phyloP scores from a whole-genome alignment of 371 early-diverging fungal species.

The Massospora cicadina region DNA sequence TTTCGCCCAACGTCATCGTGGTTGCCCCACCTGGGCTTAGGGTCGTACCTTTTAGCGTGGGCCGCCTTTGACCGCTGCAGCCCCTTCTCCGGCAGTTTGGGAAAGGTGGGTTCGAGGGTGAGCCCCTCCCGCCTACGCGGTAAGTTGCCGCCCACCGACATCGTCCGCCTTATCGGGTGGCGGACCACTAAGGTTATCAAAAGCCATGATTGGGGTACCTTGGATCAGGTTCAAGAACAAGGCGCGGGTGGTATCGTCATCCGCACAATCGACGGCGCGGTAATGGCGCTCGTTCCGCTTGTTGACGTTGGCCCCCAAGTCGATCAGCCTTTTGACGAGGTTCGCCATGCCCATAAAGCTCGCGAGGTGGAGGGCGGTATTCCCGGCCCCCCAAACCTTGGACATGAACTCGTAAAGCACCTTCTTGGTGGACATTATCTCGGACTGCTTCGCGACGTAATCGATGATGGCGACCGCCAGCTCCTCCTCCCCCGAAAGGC shows the following conservation, averaged over 20 bases:
- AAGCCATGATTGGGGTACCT: slow-evolving; percentile 16
- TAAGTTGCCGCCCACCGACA: slow-evolving; percentile 7
- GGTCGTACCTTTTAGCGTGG: background rate
- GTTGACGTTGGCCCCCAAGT: slow-evolving; percentile 32
- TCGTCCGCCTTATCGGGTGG: slow-evolving; percentile 1
- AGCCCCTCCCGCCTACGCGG: slow-evolving; percentile 11
- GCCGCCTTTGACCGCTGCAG: slow-evolving; percentile 3
- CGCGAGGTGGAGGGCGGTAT: slow-evolving; percentile 49
- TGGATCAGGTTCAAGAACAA: slow-evolving; percentile 29
- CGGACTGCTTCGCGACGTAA: slow-evolving; percentile 29
- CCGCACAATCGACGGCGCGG: slow-evolving; percentile 43
- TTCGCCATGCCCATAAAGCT: slow-evolving; percentile 44
- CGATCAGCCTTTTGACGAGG: slow-evolving; percentile 34
- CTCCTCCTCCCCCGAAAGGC: slow-evolving; percentile 39
- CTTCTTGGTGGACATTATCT: slow-evolving; percentile 32
- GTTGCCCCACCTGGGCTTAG: background rate
- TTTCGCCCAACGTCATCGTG: background rate
- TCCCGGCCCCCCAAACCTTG: slow-evolving; percentile 44
- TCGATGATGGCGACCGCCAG: slow-evolving; percentile 36
- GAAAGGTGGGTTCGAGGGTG: slow-evolving; percentile 9
- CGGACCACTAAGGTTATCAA: background rate
- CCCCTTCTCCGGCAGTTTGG: background rate
- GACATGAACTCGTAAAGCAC: slow-evolving; percentile 46
- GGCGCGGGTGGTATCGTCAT: slow-evolving; percentile 31
- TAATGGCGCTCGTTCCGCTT: slow-evolving; percentile 36